A percentile compares a stretch with the other conserved stretches of the same genome.
phyloP scores from a whole-genome alignment of 768 basidiomycete species.

The Agaricus subrufescens region DNA sequence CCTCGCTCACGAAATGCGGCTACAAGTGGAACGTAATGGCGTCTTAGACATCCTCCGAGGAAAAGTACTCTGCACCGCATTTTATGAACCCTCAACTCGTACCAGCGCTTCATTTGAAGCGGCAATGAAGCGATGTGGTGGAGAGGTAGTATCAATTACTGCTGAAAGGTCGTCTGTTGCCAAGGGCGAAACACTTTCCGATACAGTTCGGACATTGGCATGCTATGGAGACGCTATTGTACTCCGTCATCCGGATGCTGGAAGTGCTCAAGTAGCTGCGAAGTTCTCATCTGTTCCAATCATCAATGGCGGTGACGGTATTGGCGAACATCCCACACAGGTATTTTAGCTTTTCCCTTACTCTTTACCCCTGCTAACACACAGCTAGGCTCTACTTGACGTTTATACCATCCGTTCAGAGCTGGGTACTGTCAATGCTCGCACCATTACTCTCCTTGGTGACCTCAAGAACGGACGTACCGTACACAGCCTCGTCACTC shows the following conservation, averaged over 20 bases:
- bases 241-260: constrained; percentile 90
- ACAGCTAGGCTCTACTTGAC: constrained; percentile 70
- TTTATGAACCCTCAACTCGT: constrained; percentile 96
- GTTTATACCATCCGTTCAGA: constrained; percentile 97
- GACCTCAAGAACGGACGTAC: constrained; percentile 98
- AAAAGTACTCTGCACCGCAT: constrained; percentile 84
- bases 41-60: constrained; percentile 86
- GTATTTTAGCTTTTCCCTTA: constrained; percentile 31
- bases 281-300: constrained; percentile 95
- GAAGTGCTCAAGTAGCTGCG: constrained; percentile 92
- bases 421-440: constrained; percentile 95
- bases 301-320: constrained; percentile 95
- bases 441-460: constrained; percentile 87
- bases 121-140: constrained; percentile 98
- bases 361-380: background rate
- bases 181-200: constrained; percentile 91
- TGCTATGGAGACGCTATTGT: constrained; percentile 96
- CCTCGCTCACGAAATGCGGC: constrained; percentile 93
- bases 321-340: constrained; percentile 97
- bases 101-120: constrained; percentile 96
- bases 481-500: constrained; percentile 90
- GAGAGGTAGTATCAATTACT: constrained; percentile 84
- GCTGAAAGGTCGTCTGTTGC: constrained; percentile 81
- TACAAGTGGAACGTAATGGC: constrained; percentile 91
- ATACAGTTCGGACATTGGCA: constrained; percentile 90